phyloP scores from a whole-genome alignment of 371 early-diverging fungal species.

The Saksenaea oblongispora region DNA sequence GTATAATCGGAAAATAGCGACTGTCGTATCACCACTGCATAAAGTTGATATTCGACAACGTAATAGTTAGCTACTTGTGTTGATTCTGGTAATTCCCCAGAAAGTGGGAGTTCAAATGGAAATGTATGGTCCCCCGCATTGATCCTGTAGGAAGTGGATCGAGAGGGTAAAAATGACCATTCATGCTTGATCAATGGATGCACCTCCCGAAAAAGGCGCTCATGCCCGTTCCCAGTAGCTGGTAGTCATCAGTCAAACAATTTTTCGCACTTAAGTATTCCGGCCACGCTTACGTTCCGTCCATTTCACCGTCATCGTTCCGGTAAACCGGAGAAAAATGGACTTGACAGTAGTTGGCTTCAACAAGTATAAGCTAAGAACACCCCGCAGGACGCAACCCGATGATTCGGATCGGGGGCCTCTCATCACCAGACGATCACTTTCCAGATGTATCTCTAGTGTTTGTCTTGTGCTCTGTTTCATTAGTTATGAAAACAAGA shows the following conservation, averaged over 20 bases:
- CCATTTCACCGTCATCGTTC: slow-evolving; percentile 28
- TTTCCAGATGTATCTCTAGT: slow-evolving; percentile 32
- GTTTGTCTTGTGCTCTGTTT: slow-evolving; percentile 12
- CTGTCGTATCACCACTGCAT: slow-evolving; percentile 28
- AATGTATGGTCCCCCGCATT: slow-evolving; percentile 24
- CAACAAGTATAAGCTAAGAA: slow-evolving; percentile 18
- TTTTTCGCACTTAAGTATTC: background rate
- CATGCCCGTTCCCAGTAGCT: slow-evolving; percentile 25
- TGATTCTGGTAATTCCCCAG: slow-evolving; percentile 35
- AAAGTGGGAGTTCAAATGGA: slow-evolving; percentile 35
- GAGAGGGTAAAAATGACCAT: slow-evolving; percentile 31
- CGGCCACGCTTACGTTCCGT: slow-evolving; percentile 20
- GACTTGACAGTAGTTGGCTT: slow-evolving; percentile 23
- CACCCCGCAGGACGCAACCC: slow-evolving; percentile 38
- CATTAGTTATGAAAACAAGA: slow-evolving; percentile 2
- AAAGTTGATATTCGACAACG: slow-evolving; percentile 28
- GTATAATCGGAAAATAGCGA: slow-evolving; percentile 22
- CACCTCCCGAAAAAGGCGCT: slow-evolving; percentile 18
- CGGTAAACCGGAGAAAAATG: slow-evolving; percentile 21
- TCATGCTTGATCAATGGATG: slow-evolving; percentile 25
- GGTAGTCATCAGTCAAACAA: background rate
- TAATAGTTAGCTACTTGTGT: slow-evolving; percentile 29
- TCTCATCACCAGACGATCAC: slow-evolving; percentile 31
- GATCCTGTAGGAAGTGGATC: slow-evolving; percentile 9
- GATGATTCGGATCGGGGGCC: slow-evolving; percentile 30